A percentile compares a stretch with the other conserved stretches of the same genome.
These are phyloP conservation scores for Hevea brasiliensis DNA, from an alignment of 345 rosid species.

Conservation along the genomic window DNA sequence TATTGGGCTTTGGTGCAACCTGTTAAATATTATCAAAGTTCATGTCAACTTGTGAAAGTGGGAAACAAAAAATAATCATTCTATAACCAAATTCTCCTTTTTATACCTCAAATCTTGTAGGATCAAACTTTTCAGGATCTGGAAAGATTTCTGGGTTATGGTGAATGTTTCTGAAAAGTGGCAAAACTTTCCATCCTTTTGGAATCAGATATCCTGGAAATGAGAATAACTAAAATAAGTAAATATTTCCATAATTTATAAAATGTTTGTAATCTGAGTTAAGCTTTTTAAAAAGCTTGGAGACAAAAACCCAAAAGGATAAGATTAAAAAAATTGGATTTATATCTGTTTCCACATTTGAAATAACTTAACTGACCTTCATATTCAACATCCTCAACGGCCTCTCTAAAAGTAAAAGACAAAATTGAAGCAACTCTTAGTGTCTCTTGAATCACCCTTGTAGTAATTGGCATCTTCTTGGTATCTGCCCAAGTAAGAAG, in stretches of 20 bases:
- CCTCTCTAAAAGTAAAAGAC: slow-evolving; percentile 91
- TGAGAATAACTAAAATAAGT: not conserved
- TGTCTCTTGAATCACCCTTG: slow-evolving; percentile 83
- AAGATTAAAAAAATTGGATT: not conserved
- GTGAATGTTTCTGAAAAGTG: slow-evolving; percentile 53
- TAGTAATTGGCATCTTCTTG: slow-evolving; percentile 73
- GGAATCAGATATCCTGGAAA: slow-evolving; percentile 50
- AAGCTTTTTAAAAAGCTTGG: too few species aligned
- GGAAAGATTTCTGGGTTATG: slow-evolving; percentile 44
- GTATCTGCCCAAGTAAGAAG: slow-evolving; percentile 61
- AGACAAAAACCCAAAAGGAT: not conserved
- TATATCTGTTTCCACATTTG: slow-evolving; percentile 6
- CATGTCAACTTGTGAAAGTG: not conserved
- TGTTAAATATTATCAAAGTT: slow-evolving; percentile 25
- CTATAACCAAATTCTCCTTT: too few species aligned
- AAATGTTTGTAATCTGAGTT: too few species aligned
- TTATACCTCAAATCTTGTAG: slow-evolving; percentile 53
- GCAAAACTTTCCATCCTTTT: slow-evolving; percentile 62
- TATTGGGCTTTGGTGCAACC: slow-evolving; percentile 80
- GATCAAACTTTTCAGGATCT: slow-evolving; percentile 45
- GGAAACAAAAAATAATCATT: not conserved
- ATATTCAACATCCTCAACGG: slow-evolving; percentile 83
- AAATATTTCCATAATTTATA: not conserved
- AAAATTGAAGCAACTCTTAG: slow-evolving; percentile 77
- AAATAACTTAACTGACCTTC: slow-evolving; percentile 45